Evolutionary conservation across 768 basidiomycete species (phyloP).

Genomic region (Termitomyces sp.): DNA sequence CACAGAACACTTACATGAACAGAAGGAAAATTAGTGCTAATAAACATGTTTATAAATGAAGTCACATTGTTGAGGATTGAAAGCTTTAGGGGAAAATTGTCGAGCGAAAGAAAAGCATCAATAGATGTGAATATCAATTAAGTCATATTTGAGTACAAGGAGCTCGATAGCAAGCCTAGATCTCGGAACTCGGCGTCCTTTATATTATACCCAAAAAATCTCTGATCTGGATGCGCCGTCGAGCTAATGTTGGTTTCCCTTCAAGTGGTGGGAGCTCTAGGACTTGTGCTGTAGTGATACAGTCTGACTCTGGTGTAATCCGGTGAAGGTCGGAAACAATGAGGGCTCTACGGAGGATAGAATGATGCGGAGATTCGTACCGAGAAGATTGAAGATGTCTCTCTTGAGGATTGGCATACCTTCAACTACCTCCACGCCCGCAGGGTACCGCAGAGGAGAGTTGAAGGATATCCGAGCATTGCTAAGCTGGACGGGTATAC

Average conservation of each 20-base stretch:
- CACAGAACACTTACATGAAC: no score
- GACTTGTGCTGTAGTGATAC: not conserved
- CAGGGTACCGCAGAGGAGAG: not conserved
- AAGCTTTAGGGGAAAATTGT: no score
- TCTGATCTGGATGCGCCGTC: not conserved
- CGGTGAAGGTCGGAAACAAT: not conserved
- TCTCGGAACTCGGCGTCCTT: not conserved
- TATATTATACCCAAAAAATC: not conserved
- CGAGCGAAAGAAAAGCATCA: no score
- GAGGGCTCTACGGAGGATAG: not conserved
- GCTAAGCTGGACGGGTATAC: not conserved
- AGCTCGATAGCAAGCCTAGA: no score
- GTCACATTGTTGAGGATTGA: no score
- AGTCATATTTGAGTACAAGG: no score
- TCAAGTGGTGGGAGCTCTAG: not conserved
- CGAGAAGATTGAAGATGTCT: not conserved
- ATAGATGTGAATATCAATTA: no score
- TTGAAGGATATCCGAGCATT: not conserved
- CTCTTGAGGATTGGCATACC: not conserved
- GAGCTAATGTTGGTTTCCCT: not conserved
- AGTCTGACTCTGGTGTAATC: not conserved
- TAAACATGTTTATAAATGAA: no score
- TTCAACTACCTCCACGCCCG: not conserved
- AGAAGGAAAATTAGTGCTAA: no score
- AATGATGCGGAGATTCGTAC: not conserved